phyloP scores from a whole-genome alignment of 768 basidiomycete species.

The Lactarius sanguifluus region DNA sequence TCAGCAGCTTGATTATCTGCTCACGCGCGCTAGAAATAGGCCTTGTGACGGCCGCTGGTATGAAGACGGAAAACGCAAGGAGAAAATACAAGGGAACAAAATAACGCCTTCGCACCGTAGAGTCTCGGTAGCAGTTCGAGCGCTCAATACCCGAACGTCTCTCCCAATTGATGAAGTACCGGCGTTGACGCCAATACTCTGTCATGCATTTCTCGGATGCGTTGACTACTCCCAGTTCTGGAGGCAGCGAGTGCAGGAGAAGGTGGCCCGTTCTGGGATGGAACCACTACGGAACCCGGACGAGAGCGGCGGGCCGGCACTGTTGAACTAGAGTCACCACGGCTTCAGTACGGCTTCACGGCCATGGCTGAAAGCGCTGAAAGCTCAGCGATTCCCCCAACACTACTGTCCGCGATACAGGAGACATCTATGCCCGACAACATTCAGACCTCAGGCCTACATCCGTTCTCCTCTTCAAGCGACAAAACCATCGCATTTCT shows the following conservation, averaged over 20 bases:
- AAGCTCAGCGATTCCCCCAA: constrained; percentile 15
- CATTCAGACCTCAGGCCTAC: constrained; percentile 5
- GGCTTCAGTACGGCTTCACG: no score
- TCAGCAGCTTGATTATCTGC: constrained; percentile 66
- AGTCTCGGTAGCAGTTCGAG: constrained; percentile 59
- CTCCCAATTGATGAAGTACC: constrained; percentile 63
- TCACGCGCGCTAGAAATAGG: constrained; percentile 65
- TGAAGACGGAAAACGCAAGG: not conserved
- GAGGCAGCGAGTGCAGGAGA: no score
- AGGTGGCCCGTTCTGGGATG: no score
- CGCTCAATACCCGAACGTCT: constrained; percentile 31
- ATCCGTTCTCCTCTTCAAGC: constrained; percentile 21
- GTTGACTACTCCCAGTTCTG: no score
- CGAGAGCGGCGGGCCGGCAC: constrained; percentile 39
- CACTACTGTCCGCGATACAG: constrained; percentile 22
- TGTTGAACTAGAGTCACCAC: constrained; percentile 38
- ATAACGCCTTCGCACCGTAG: constrained; percentile 44
- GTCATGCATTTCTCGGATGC: no score
- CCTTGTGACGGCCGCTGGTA: constrained; percentile 37
- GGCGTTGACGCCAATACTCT: no score
- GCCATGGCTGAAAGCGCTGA: constrained; percentile 22
- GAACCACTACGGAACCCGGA: no score
- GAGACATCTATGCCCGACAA: constrained; percentile 8
- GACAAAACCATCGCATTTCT: constrained; percentile 23
- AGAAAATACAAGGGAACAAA: no score